Percentiles rank a stretch among this genome's conserved stretches.
Conservation (phyloP, 371 early-diverging fungal genomes). For the Rhizopus microsporus region DNA sequence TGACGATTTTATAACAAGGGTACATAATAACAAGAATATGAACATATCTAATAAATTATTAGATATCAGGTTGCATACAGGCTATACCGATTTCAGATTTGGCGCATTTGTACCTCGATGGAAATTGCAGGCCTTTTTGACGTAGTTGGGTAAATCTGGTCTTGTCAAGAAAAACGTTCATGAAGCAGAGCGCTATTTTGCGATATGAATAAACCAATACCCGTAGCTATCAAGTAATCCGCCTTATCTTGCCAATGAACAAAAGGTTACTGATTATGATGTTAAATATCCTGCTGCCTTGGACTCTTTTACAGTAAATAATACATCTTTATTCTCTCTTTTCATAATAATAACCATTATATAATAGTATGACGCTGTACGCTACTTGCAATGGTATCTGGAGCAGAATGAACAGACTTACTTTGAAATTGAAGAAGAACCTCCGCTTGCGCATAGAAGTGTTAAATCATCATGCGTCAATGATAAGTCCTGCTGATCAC, state of each 20-base stretch:
- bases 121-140: constrained; percentile 49
- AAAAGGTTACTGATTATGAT: constrained; percentile 18
- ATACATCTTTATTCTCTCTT: background rate
- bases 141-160: constrained; percentile 58
- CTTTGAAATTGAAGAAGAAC: constrained; percentile 54
- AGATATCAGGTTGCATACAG: constrained; percentile 58
- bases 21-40: background rate
- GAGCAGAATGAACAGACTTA: constrained; percentile 52
- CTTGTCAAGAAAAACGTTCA: constrained; percentile 52
- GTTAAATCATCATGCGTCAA: constrained; percentile 57
- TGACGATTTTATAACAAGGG: constrained; percentile 50
- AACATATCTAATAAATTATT: background rate
- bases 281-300: constrained; percentile 14
- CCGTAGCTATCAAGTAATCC: constrained; percentile 62
- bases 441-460: constrained; percentile 48
- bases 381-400: constrained; percentile 49
- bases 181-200: constrained; percentile 62
- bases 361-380: constrained; percentile 55
- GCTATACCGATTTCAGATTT: constrained; percentile 63
- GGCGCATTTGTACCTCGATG: constrained; percentile 56
- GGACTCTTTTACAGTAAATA: constrained; percentile 21
- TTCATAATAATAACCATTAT: background rate
- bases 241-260: constrained; percentile 20
- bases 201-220: constrained; percentile 69
- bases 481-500: constrained; percentile 59